Evolutionary conservation across 2,329 filamentous ascomycete species (phyloP).

Genomic region (Dactylellina sp.): DNA sequence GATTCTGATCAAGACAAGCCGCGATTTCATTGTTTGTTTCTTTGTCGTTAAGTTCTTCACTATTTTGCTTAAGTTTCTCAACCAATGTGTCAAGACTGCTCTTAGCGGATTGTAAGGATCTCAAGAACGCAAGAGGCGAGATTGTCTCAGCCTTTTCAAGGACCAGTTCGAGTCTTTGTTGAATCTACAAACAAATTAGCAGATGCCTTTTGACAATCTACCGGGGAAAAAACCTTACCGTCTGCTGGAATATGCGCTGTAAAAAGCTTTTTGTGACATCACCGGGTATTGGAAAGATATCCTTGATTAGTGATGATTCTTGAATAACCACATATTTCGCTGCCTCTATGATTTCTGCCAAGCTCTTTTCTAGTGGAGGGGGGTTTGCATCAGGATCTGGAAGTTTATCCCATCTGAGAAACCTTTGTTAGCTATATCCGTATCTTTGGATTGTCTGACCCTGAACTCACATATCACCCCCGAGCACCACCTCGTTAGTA

Average conservation of each 20-base stretch:
- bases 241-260: slow-evolving; percentile 96
- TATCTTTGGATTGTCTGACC: neutral
- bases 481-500: slow-evolving; percentile 82
- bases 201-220: neutral
- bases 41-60: slow-evolving; percentile 94
- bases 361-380: slow-evolving; percentile 87
- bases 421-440: slow-evolving; percentile 63
- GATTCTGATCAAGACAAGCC: slow-evolving; percentile 72
- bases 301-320: slow-evolving; percentile 95
- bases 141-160: slow-evolving; percentile 92
- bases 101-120: slow-evolving; percentile 88
- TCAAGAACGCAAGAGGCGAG: slow-evolving; percentile 89
- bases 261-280: slow-evolving; percentile 92
- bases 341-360: slow-evolving; percentile 93
- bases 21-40: slow-evolving; percentile 68
- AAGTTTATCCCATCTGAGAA: slow-evolving; percentile 84
- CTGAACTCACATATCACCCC: slow-evolving; percentile 68
- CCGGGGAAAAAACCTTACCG: slow-evolving; percentile 63
- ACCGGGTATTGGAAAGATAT: slow-evolving; percentile 95
- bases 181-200: slow-evolving; percentile 68
- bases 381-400: slow-evolving; percentile 94
- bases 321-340: slow-evolving; percentile 96
- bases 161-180: slow-evolving; percentile 94
- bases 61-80: slow-evolving; percentile 81
- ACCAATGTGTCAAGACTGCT: slow-evolving; percentile 88